Percentiles rank a stretch among this genome's conserved stretches.
Evolutionary conservation across 1,139 yeast species (phyloP).

Genomic region (Candida tetrigidarum): DNA sequence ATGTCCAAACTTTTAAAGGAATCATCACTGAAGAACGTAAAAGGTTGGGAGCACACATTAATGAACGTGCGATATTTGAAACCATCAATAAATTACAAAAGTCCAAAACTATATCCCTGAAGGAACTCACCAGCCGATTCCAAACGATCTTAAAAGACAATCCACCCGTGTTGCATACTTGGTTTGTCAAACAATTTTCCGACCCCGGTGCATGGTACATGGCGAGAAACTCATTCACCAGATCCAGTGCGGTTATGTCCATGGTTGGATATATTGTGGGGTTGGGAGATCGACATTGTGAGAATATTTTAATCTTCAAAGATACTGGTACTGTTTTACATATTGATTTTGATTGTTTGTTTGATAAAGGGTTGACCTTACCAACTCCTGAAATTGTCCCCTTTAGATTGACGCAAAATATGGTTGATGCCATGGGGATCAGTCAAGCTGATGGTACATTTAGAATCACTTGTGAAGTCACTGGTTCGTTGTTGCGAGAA

Average conservation of each 20-base stretch:
- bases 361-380: constrained; percentile 77
- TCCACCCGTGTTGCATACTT: constrained; percentile 80
- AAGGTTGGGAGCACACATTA: constrained; percentile 36
- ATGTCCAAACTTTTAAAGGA: constrained; percentile 79
- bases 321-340: constrained; percentile 82
- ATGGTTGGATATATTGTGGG: constrained; percentile 93
- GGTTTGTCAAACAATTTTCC: constrained; percentile 90
- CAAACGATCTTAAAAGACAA: constrained; percentile 40
- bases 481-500: constrained; percentile 69
- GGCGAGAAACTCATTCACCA: constrained; percentile 72
- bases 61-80: constrained; percentile 38
- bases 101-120: constrained; percentile 19
- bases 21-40: constrained; percentile 54
- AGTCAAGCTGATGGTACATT: constrained; percentile 92
- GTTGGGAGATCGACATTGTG: constrained; percentile 96
- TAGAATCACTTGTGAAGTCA: constrained; percentile 84
- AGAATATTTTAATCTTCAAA: constrained; percentile 78
- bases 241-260: constrained; percentile 95
- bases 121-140: constrained; percentile 33
- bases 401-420: constrained; percentile 84
- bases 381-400: constrained; percentile 94
- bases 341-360: constrained; percentile 95
- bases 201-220: constrained; percentile 90
- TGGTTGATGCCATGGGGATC: constrained; percentile 91
- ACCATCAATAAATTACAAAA: constrained; percentile 47